Base-by-base conservation (phyloP, 2,329 filamentous ascomycete genomes). In the Exophiala sp. region DNA sequence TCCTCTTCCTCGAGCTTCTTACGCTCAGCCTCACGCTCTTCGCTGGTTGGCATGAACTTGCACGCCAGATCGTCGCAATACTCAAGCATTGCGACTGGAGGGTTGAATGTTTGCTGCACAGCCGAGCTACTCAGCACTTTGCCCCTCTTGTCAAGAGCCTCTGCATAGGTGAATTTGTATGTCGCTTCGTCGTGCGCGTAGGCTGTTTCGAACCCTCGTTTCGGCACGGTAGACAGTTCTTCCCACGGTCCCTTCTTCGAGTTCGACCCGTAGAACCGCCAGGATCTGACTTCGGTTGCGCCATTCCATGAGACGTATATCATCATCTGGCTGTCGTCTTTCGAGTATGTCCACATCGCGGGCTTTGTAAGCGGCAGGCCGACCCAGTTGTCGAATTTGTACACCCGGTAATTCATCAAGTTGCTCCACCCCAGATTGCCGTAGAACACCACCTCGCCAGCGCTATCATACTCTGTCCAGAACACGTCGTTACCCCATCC, bases 221-320 rank as follows among this genome's bases (percentile, higher is more conserved):
- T 74, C 33, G 51, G 40, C 1, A 66, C 60, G 38, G 66, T 50
- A 10, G 62, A 59, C 11, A 73, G 54, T 34, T 67, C 50, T 3
- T 45, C 63, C 51, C 63, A 74, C 5, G 68, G 66, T 2, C 50
- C 67, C 0, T 68, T 66, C 34, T 57, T 60, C 14, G 48, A 45
- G n/a, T 54, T 47, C 5, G 39, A 34, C 16, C 50, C 65, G 53
- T 65, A 69, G 53, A 71, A 65, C 4, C 63, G 64, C 69, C 69
- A 79, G 4, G 63, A 66, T 16, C 56, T 56, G n/a, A 78, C 68
- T 45, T 78, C 75, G 1, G 76, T 78, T 0, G 75, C 75, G 10
- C 76, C 76, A 57, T 78, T 78, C 76, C 76, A 78, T 49, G 67
- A 69, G 12, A 69, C 67, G 34, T 70, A 64, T 50, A 69, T 64